A percentile compares a stretch with the other conserved stretches of the same genome.
phyloP scores from a whole-genome alignment of 257 asterid species.

The Linderniella brevidens region DNA sequence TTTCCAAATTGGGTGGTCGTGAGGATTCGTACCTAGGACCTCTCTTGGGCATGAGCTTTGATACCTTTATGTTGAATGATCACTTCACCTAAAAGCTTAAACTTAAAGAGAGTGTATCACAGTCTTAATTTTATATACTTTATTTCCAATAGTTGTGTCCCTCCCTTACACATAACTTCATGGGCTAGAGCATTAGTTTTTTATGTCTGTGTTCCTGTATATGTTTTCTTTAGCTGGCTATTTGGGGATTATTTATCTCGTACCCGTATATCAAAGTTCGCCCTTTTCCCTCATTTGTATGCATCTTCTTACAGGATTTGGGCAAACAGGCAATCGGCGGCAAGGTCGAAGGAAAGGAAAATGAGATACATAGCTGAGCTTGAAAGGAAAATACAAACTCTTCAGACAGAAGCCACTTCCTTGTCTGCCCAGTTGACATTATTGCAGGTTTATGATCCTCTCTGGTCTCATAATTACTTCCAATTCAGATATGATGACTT shows the following conservation, averaged over 20 bases:
- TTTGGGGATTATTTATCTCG: not conserved
- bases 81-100: too few relatives aligned
- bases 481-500: slow-evolving; percentile 2
- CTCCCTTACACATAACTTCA: too few relatives aligned
- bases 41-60: too few relatives aligned
- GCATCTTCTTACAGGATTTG: slow-evolving; percentile 47
- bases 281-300: slow-evolving; percentile 4
- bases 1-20: too few relatives aligned
- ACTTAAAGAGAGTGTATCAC: too few relatives aligned
- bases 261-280: not conserved
- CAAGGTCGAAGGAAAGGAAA: slow-evolving; percentile 94
- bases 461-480: slow-evolving; percentile 2
- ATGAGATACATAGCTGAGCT: slow-evolving; percentile 97
- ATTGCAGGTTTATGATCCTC: slow-evolving; percentile 44
- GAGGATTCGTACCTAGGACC: too few relatives aligned
- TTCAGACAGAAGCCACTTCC: slow-evolving; percentile 96
- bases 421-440: slow-evolving; percentile 83
- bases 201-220: not conserved
- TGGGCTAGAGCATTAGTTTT: too few relatives aligned
- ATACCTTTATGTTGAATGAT: too few relatives aligned
- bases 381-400: slow-evolving; percentile 88
- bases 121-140: too few relatives aligned
- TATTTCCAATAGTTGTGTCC: too few relatives aligned
- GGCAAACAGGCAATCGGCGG: slow-evolving; percentile 99
- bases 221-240: not conserved